Evolutionary conservation across 2,329 filamentous ascomycete genomes (phyloP), one percentile per base, ranked within the genome.

Genomic region (Pleurostoma richardsiae): DNA sequence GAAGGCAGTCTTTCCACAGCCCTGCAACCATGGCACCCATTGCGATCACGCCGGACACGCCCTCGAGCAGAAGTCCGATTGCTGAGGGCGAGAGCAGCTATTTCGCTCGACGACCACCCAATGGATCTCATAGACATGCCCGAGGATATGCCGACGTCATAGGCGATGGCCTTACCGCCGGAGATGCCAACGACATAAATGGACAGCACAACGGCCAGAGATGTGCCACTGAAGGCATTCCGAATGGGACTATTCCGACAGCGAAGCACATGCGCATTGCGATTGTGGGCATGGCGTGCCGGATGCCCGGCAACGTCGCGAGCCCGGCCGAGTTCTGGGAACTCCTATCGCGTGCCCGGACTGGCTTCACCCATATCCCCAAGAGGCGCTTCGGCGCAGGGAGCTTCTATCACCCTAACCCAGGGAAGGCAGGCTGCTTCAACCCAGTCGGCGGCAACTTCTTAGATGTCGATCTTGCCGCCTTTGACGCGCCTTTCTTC

Each of bases 401-500:
- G 6, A 52, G 55, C 1, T 64, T 61, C 50, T 65, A 70, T 41
- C 70, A 74, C 43, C 68, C 71, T 0, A 70, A 72, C 47, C 63
- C 67, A 0, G 67, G 65, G 38, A 70, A 70, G 51, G 67, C 61
- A 28, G 71, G 70, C 5, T 59, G 61, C 42, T 62, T 65, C 49
- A 72, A 69, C 43, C 56, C 62, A 1, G 54, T 59, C 5, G 63
- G 64, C 29, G 64, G 62, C 4, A 68, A 70, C 54, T 75, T 74
- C 43, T 59, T 79, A 49, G 66, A 71, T 41, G 64, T 66, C 26
- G 73, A 78, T 47, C 60, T 73, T 29, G 62, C 65, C 6, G 61
- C 63, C 3, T 78, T 79, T 47, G 75, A 79, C 43, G 74, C 74
- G 1, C 70, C 72, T 0, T 79, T 79, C 54, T 79, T 79, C 55